Evolutionary conservation across 148 eudicot genomes (phyloP).

Genomic region (Polygonum aviculare): DNA sequence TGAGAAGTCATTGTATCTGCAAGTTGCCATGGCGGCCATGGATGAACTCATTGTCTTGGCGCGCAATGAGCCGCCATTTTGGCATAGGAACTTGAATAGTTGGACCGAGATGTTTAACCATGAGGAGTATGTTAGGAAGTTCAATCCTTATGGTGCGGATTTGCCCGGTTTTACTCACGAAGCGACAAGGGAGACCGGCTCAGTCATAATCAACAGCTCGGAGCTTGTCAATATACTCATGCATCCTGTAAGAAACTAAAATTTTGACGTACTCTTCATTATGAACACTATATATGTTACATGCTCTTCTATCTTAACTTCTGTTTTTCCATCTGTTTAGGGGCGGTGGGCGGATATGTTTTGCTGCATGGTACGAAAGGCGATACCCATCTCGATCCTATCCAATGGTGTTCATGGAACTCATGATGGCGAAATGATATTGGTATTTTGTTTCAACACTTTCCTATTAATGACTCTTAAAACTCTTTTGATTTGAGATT

Average conservation of each 20-base stretch:
- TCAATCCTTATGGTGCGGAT: conserved; percentile 34
- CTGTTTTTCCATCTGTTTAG: conserved; percentile 18
- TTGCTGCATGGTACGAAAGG: conserved; percentile 42
- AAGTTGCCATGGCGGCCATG: conserved; percentile 61
- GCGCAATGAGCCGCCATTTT: conserved; percentile 43
- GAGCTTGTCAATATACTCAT: conserved; percentile 50
- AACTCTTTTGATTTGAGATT: neutral
- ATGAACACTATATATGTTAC: too few relatives aligned
- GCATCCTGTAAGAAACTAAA: conserved; percentile 36
- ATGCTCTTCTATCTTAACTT: too few relatives aligned
- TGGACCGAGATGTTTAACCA: conserved; percentile 44
- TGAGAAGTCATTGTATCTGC: conserved; percentile 44
- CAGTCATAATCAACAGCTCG: conserved; percentile 31
- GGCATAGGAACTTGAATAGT: conserved; percentile 35
- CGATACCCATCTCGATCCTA: conserved; percentile 34
- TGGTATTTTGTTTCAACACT: conserved; percentile 31
- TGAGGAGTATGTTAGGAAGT: conserved; percentile 45
- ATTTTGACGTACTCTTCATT: too few relatives aligned
- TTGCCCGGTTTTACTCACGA: conserved; percentile 31
- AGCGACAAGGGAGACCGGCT: conserved; percentile 56
- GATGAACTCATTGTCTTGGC: conserved; percentile 59
- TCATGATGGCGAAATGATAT: conserved; percentile 49
- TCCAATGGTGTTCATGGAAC: conserved; percentile 41
- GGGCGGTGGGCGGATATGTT: conserved; percentile 59
- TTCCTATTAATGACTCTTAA: neutral